Base-by-base conservation (phyloP, 1,284 basidiomycete genomes). In the Anthracocystis panici-leucophaei region DNA sequence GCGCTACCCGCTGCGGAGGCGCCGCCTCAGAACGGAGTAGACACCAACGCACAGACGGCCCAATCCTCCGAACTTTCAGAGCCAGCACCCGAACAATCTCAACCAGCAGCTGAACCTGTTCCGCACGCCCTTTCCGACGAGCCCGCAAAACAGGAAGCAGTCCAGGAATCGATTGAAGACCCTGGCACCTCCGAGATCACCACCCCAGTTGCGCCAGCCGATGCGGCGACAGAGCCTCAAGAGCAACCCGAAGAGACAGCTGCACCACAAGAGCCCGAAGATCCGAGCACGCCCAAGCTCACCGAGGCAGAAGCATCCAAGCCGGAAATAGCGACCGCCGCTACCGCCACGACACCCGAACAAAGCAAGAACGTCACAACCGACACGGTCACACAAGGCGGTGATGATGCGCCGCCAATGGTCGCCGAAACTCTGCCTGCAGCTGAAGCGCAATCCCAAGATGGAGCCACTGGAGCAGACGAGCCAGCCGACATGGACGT, bases 401-500 rank as follows among this genome's bases (percentile, higher is more conserved):
- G n/a, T 21, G 35, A n/a, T n/a, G 48, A 64, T 16, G 31, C 44
- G n/a, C 23, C 44, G n/a, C 23, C 50, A 16, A n/a, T 16, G 25
- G 35, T 45, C 31, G 18, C 35, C 21, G 25, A 40, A 14, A 29
- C 8, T 6, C 23, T 25, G 0, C 8, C 65, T 18, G 11, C 54
- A 5, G 55, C 56, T n/a, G 33, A 49, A 21, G 50, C 40, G 40
- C 54, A 35, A 21, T n/a, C 44, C 2, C 25, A 27, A 16, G 35
- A 25, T 1, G 25, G 6, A 25, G 38, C 8, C 11, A 10, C 49
- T 27, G 20, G 49, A 20, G 25, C 21, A 23, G 44, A 62, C 16
- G 55, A 46, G 50, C 45, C 57, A 27, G 21, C 55, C n/a, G 65
- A 49, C 16, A 73, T 67, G 65, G 65, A 73, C 5, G 27, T 68